Base-by-base conservation (phyloP, 2,329 filamentous ascomycete genomes). In the Epichloe coenophiala region DNA sequence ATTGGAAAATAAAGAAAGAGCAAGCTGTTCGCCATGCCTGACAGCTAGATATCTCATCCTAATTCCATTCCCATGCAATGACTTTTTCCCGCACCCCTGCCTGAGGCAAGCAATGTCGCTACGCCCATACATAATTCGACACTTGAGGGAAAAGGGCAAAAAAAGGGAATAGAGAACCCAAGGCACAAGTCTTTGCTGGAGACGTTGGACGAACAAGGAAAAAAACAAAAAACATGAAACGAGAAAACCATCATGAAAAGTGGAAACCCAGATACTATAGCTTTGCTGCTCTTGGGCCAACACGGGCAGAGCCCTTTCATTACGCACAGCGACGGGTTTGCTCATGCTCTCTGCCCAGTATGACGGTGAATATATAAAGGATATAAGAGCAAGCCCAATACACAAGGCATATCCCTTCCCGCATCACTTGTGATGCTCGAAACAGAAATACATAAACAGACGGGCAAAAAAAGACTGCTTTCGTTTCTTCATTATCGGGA, bases 401-500 rank as follows among this genome's bases (percentile, higher is more conserved):
- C 41, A 17, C 39, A 44, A n/a, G 17, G 41, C 17, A 35, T 27
- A 11, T 15, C 23, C 38, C 27, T 31, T 40, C 37, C 36, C 36
- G 6, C 9, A 40, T 21, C 8, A 35, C 23, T 40, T 27, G 1
- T 31, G 3, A 48, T 41, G 27, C 38, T 36, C 41, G 46, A 41
- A 8, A 48, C 9, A 31, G 11, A 21, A 42, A 19, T 11, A 48
- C 8, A 13, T 13, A 27, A 35, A 35, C 40, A 37, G 15, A 48
- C 19, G 17, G 11, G 8, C 17, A 17, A 17, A 8, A 33, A 42
- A 41, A 42, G 19, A 42, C 39, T 35, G 47, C 47, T 23, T 43
- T 48, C 47, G 31, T 48, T 43, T 36, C 39, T 17, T 48, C 39
- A 37, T 48, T 19, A 48, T n/a, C n/a, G 17, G 39, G 19, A 19